A percentile compares a stretch with the other conserved stretches of the same genome.
Conservation (phyloP, 495 filamentous ascomycete genomes). For the Astrothelium macrocarpum region DNA sequence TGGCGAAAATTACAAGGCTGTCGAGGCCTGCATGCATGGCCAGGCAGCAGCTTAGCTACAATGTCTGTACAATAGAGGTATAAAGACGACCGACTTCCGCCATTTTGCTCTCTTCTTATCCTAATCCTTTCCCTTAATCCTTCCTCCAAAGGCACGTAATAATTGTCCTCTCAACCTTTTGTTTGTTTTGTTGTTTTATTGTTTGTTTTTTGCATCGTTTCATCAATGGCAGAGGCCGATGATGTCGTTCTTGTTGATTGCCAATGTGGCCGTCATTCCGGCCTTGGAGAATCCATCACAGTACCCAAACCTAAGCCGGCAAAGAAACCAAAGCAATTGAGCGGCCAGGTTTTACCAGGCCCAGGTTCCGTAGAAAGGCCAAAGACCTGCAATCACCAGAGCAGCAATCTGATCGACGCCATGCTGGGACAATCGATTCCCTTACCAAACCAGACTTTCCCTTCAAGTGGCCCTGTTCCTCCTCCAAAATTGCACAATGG, state of each 20-base stretch:
- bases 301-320: neutral
- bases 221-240: neutral
- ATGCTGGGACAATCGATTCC: too few relatives aligned
- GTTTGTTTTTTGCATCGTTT: neutral
- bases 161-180: neutral
- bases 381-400: neutral
- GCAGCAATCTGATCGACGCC: neutral
- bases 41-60: neutral
- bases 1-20: conserved; percentile 2
- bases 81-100: neutral
- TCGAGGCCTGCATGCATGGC: neutral
- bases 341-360: neutral
- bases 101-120: neutral
- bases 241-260: neutral
- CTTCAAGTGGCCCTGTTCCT: neutral
- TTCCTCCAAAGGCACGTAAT: too few relatives aligned
- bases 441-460: too few relatives aligned
- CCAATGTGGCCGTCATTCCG: neutral
- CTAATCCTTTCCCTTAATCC: neutral
- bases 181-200: neutral
- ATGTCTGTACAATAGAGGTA: neutral
- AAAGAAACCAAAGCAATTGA: neutral
- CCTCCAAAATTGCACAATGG: neutral
- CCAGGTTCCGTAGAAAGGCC: neutral
- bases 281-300: neutral